These are phyloP conservation scores for Phyllachora maydis DNA, from an alignment of 2,329 filamentous ascomycete genomes.

Conservation along the genomic window DNA sequence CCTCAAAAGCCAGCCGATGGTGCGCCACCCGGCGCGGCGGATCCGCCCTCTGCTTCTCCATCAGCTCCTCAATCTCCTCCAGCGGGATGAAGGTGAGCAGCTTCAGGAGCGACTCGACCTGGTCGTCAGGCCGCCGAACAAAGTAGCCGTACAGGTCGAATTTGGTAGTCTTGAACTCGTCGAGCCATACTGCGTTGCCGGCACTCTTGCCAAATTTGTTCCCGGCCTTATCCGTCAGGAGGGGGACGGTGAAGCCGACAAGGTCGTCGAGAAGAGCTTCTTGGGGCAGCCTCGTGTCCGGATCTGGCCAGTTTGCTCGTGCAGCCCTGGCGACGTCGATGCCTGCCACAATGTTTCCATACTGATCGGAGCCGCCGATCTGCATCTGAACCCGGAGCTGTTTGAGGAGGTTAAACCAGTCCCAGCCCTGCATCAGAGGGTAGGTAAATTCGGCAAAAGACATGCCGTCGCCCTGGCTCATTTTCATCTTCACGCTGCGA, in stretches of 20 bases:
- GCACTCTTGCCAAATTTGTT: conserved; percentile 90
- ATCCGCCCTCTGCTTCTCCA: conserved; percentile 45
- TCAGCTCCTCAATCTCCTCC: conserved; percentile 40
- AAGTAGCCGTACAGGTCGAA: conserved; percentile 91
- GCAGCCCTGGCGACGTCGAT: conserved; percentile 69
- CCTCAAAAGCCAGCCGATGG: conserved; percentile 63
- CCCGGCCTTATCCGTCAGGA: conserved; percentile 69
- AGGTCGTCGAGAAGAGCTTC: conserved; percentile 30
- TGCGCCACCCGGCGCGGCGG: conserved; percentile 61
- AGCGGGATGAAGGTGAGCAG: conserved; percentile 79
- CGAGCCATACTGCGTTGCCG: conserved; percentile 87
- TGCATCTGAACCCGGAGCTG: conserved; percentile 56
- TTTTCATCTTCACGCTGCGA: conserved; percentile 49
- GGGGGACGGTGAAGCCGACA: conserved; percentile 74
- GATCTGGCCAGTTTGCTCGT: conserved; percentile 31
- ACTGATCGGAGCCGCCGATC: conserved; percentile 90
- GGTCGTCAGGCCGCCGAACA: conserved; percentile 58
- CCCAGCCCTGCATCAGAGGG: conserved; percentile 84
- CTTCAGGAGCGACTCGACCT: conserved; percentile 65
- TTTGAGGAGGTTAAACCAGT: conserved; percentile 76
- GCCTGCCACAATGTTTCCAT: conserved; percentile 83
- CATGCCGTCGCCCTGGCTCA: conserved; percentile 79
- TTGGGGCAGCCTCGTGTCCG: conserved; percentile 15
- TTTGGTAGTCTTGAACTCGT: conserved; percentile 54
- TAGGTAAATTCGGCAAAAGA: conserved; percentile 88